Evolutionary conservation across 768 basidiomycete genomes (phyloP).

Genomic region (Hygrophorus pudorinus): DNA sequence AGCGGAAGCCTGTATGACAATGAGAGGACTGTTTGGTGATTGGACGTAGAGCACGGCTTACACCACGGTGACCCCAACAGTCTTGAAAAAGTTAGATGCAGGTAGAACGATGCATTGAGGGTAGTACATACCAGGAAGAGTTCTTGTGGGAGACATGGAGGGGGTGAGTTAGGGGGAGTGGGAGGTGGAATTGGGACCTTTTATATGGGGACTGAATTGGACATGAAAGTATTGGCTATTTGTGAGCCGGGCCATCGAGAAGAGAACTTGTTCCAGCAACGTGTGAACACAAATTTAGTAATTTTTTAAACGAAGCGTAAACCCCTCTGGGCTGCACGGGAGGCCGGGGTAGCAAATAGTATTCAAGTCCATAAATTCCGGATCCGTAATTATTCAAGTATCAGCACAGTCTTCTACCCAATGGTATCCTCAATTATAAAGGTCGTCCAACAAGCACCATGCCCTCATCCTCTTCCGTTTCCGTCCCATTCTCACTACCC

Average conservation of each 20-base stretch:
- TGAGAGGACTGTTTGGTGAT: not conserved
- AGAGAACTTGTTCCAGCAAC: too few species aligned
- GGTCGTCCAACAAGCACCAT: constrained; percentile 72
- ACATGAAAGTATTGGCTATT: too few species aligned
- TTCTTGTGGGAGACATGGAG: not conserved
- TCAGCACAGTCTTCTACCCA: too few species aligned
- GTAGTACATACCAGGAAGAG: constrained; percentile 4
- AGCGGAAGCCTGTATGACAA: constrained; percentile 59
- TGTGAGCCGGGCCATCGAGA: too few species aligned
- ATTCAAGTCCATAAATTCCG: not conserved
- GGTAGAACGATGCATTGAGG: not conserved
- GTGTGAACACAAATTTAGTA: too few species aligned
- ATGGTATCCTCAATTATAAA: constrained; percentile 6
- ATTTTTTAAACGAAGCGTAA: too few species aligned
- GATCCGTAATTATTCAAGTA: too few species aligned
- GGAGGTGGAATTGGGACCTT: constrained; percentile 1
- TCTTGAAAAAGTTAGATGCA: constrained; percentile 27
- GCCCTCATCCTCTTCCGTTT: constrained; percentile 80
- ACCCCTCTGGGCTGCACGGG: too few species aligned
- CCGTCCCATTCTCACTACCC: constrained; percentile 54
- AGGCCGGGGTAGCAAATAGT: too few species aligned
- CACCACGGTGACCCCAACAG: constrained; percentile 56
- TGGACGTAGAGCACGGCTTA: constrained; percentile 14
- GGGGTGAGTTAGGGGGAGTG: not conserved
- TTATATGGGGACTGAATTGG: not conserved